Percentiles rank a stretch among this genome's conserved stretches.
Conservation (phyloP, 129 eudicot genomes). For the Escallonia herrerae region DNA sequence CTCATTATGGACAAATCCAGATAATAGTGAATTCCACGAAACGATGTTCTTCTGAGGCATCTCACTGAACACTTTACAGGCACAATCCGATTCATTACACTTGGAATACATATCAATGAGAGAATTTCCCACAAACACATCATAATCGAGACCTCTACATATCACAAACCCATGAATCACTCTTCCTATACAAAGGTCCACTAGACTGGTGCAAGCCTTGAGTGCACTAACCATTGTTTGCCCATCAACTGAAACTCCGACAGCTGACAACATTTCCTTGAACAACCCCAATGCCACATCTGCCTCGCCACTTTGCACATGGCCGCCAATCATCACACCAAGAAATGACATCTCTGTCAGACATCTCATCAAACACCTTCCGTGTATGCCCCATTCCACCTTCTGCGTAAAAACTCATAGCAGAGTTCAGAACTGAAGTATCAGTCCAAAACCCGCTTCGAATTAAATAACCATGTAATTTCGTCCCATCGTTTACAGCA, state of each 20-base stretch:
- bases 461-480: constrained; percentile 50
- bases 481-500: constrained; percentile 33
- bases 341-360: constrained; percentile 65
- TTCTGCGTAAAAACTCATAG: constrained; percentile 45
- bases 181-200: constrained; percentile 31
- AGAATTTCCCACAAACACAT: constrained; percentile 60
- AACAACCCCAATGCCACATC: constrained; percentile 37
- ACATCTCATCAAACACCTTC: constrained; percentile 71
- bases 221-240: constrained; percentile 50
- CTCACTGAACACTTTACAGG: constrained; percentile 38
- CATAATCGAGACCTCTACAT: constrained; percentile 46
- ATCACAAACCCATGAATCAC: constrained; percentile 42
- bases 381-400: constrained; percentile 42
- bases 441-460: constrained; percentile 34
- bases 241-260: constrained; percentile 46
- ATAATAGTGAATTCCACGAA: constrained; percentile 81
- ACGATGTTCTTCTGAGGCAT: constrained; percentile 53
- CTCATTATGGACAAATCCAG: constrained; percentile 56
- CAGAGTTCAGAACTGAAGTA: constrained; percentile 51
- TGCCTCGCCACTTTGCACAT: constrained; percentile 40
- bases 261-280: constrained; percentile 33
- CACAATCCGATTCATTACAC: constrained; percentile 44
- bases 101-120: constrained; percentile 71
- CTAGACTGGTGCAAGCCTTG: constrained; percentile 52
- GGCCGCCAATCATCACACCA: constrained; percentile 80